A percentile compares a stretch with the other conserved stretches of the same genome.
Evolutionary conservation across 805 yeast genomes (phyloP).

Genomic region (Starmerella gropengiesseri): DNA sequence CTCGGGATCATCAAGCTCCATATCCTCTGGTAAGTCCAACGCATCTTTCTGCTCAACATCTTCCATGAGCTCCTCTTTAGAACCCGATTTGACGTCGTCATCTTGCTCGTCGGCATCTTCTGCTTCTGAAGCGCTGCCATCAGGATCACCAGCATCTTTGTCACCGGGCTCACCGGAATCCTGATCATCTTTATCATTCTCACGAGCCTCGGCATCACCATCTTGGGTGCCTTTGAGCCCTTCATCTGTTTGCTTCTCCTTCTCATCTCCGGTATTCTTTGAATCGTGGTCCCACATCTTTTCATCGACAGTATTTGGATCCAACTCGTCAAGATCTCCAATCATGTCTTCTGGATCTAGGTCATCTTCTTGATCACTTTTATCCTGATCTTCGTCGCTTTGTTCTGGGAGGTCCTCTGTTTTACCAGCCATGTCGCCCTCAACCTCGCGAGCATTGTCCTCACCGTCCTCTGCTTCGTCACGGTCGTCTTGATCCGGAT

Average conservation of each 20-base stretch:
- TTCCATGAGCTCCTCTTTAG: too few relatives aligned
- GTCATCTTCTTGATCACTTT: slow-evolving; percentile 42
- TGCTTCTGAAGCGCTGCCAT: slow-evolving; percentile 42
- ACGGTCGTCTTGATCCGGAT: slow-evolving; percentile 43
- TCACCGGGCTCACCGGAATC: neutral
- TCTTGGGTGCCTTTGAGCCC: slow-evolving; percentile 39
- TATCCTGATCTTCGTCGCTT: slow-evolving; percentile 39
- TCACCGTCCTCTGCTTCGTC: slow-evolving; percentile 46
- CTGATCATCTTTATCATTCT: slow-evolving; percentile 22
- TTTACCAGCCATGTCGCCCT: slow-evolving; percentile 95
- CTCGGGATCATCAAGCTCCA: slow-evolving; percentile 65
- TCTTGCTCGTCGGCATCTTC: slow-evolving; percentile 55
- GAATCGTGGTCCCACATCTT: slow-evolving; percentile 98
- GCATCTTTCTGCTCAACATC: slow-evolving; percentile 64
- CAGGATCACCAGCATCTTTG: too few relatives aligned
- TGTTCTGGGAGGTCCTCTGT: slow-evolving; percentile 65
- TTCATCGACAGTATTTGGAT: slow-evolving; percentile 91
- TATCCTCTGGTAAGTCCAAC: slow-evolving; percentile 82
- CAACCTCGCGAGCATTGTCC: slow-evolving; percentile 85
- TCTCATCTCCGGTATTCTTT: slow-evolving; percentile 49
- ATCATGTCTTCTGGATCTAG: slow-evolving; percentile 78
- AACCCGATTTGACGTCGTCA: too few relatives aligned
- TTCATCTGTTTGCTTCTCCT: slow-evolving; percentile 74
- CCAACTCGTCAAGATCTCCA: slow-evolving; percentile 79
- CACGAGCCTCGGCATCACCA: slow-evolving; percentile 31